phyloP scores from a whole-genome alignment of 2,329 filamentous ascomycete species.

The Leptographium wingfieldii region DNA sequence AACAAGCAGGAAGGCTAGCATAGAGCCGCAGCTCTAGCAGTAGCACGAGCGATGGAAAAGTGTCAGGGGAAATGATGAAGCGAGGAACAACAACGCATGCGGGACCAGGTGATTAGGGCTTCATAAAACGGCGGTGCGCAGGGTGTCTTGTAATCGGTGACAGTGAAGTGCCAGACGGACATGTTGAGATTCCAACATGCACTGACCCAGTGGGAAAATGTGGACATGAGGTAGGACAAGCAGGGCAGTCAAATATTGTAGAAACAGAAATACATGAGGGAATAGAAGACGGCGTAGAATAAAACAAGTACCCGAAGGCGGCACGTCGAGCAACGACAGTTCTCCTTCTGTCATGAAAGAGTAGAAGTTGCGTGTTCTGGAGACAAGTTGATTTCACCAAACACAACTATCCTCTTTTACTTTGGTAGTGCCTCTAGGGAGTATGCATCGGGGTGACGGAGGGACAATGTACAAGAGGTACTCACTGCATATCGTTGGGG shows the following conservation, averaged over 20 bases:
- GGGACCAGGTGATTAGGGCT: not conserved
- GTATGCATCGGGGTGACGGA: constrained; percentile 7
- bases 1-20: not conserved
- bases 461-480: constrained; percentile 22
- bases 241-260: not conserved
- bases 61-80: not conserved
- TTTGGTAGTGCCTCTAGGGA: not conserved
- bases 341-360: not conserved
- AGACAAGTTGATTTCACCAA: not conserved
- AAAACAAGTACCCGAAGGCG: not conserved
- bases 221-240: not conserved
- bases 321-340: not conserved
- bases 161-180: not conserved
- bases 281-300: not conserved
- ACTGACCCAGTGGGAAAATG: not conserved
- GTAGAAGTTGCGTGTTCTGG: not conserved
- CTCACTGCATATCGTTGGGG: constrained; percentile 47
- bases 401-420: not conserved
- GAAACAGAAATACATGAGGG: not conserved
- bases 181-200: not conserved
- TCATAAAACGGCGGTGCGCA: not conserved
- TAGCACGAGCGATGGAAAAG: not conserved
- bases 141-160: not conserved
- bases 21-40: not conserved
- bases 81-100: not conserved